Evolutionary conservation across 176 grass and related monocot genomes (phyloP).

Genomic region (Carex scoparia): DNA sequence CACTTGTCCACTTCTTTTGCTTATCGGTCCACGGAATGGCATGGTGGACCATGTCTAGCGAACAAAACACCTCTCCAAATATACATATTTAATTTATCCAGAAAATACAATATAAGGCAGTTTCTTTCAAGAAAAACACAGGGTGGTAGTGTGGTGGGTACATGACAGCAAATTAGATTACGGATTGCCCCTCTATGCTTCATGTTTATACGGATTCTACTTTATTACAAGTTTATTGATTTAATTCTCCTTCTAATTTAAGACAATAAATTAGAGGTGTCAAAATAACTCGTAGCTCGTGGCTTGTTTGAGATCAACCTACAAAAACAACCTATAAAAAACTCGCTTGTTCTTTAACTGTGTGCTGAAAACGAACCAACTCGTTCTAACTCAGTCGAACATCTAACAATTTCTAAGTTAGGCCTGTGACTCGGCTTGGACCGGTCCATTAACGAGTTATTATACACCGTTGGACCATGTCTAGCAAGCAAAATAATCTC

Average conservation of each 20-base stretch:
- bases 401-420: too few species aligned
- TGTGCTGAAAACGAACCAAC: too few species aligned
- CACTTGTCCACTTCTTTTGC: not conserved
- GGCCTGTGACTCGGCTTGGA: too few species aligned
- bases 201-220: not conserved
- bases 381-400: too few species aligned
- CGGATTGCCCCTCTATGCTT: not conserved
- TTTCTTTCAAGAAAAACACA: slow-evolving; percentile 15
- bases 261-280: too few species aligned
- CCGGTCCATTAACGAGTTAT: too few species aligned
- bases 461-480: not conserved
- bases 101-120: not conserved
- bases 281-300: too few species aligned
- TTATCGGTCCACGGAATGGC: not conserved
- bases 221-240: not conserved
- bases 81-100: not conserved
- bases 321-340: too few species aligned
- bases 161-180: slow-evolving; percentile 28
- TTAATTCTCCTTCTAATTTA: not conserved
- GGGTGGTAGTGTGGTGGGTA: not conserved
- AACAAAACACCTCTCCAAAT: not conserved
- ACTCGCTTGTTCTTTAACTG: too few species aligned
- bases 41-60: not conserved
- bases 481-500: not conserved
- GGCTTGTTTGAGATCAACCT: too few species aligned